Evolutionary conservation across 2,329 filamentous ascomycete genomes (phyloP), one percentile per base, ranked within the genome.

Genomic region (Pyrenophora teres): DNA sequence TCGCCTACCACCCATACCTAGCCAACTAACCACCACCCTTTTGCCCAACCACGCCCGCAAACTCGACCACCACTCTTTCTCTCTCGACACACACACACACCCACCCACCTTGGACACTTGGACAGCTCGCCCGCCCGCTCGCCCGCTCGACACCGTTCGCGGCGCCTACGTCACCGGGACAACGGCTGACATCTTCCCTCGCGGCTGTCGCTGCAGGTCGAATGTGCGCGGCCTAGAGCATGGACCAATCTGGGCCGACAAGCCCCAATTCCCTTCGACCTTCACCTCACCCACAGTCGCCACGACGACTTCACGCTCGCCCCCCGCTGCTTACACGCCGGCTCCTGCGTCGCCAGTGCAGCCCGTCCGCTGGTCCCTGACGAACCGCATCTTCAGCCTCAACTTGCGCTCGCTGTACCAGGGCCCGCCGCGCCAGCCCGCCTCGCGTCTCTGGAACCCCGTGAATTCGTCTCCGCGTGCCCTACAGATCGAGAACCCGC

Each of bases 391-490:
- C 67, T 75, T 75, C 66, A 67, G 61, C 62, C 63, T 73, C 63
- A 64, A 71, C 55, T 57, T 62, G 42, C 59, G 59, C 45, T 53
- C 65, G 39, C 61, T 66, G 52, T 70, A 54, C 65, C 46, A 56
- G 45, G 54, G 50, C 27, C 62, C 62, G 25, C 70, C 68, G 16
- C 70, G 71, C 44, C 62, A 72, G 27, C 75, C 78, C 47, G 75
- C 80, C 30, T 79, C 81, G 46, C 77, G 82, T 50, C 78, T 86
- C 55, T 84, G 83, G 74, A 85, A 85, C 68, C 83, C 83, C 32
- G 77, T 83, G 64, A 86, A 86, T 66, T 79, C 82, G 72, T 81
- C 83, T 40, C 83, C 82, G 35, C 80, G 81, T 52, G 59, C 62
- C 32, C 57, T 67, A 36, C 65, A 63, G 47, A 52, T 70, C 27